Percentiles rank a stretch among this genome's conserved stretches.
These are phyloP conservation scores for Cokeromyces recurvatus DNA, from an alignment of 371 early-diverging fungal species.

Conservation along the genomic window DNA sequence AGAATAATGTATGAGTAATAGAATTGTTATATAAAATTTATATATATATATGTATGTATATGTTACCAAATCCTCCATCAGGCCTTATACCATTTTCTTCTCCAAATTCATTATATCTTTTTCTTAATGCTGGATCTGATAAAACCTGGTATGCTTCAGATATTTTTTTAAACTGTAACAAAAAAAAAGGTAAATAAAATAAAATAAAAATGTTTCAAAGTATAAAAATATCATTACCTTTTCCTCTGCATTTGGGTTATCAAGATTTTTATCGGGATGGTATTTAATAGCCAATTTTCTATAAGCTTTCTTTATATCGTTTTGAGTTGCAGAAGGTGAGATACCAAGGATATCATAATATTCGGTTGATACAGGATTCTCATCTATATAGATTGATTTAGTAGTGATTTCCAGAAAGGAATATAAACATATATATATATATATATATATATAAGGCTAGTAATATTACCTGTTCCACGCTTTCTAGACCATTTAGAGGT, in stretches of 20 bases:
- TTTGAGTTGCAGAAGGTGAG: slow-evolving; percentile 71
- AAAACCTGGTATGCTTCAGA: slow-evolving; percentile 92
- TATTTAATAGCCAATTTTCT: slow-evolving; percentile 86
- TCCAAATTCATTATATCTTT: slow-evolving; percentile 80
- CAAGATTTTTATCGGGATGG: slow-evolving; percentile 94
- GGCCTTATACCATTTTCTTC: slow-evolving; percentile 57
- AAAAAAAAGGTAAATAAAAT: neutral
- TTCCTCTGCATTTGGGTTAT: slow-evolving; percentile 80
- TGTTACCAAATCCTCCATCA: slow-evolving; percentile 66
- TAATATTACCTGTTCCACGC: slow-evolving; percentile 27
- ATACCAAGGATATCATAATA: slow-evolving; percentile 90
- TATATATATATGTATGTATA: neutral
- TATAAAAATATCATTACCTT: no score
- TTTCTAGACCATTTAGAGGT: slow-evolving; percentile 32
- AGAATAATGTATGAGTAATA: neutral
- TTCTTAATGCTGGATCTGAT: slow-evolving; percentile 78
- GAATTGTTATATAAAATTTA: neutral
- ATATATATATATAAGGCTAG: no score
- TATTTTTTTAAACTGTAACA: slow-evolving; percentile 72
- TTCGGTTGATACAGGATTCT: slow-evolving; percentile 63
- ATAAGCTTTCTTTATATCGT: slow-evolving; percentile 94
- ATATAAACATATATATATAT: no score
- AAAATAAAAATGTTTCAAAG: neutral
- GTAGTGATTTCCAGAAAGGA: no score
- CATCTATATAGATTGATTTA: no score